Base-by-base conservation (phyloP, 73 alveolate species). In the Durusdinium trenchii region DNA sequence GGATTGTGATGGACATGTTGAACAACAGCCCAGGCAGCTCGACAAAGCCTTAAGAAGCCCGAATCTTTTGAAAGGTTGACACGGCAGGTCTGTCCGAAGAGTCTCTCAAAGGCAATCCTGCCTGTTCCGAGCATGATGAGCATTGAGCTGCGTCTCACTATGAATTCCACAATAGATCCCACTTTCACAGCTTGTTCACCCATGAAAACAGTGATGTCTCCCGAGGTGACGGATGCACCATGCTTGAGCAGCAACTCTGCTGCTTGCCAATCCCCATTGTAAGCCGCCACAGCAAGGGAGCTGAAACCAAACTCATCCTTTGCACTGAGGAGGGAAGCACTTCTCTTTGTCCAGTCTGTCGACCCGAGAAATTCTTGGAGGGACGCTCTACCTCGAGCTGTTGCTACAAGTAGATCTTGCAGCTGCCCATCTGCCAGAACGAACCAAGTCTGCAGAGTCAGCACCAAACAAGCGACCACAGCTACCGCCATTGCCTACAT, bases 91-190 rank as follows among this genome's bases (percentile, higher is more conserved):
- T n/a, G n/a, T n/a, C n/a, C n/a, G n/a, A n/a, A n/a, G n/a, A n/a
- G n/a, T n/a, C n/a, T n/a, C n/a, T n/a, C n/a, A n/a, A n/a, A n/a
- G n/a, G n/a, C 86, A 51, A 36, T 28, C 6, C 50, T 20, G 57
- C 94, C 94, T 83, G 94, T 83, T 30, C 94, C 94, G 50, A 83
- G 75, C 94, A 83, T 83, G 73, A 83, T 83, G 75, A 83, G 94
- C 94, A 83, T 83, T 35, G 94, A 47, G 48, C 94, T 83, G 48
- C 94, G 75, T 35, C 94, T 46, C 54, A 83, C 94, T 23, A 60
- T 57, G 75, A 83, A n/a, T 75, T 83, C 94, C 94, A 83, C 94
- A 14, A 83, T 36, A 10, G 94, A 83, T 35, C 94, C 48, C 36
- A 83, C 75, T 50, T 83, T 50, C 35, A 83, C 73, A 30, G 69